Percentiles rank a stretch among this genome's conserved stretches.
Evolutionary conservation across 768 basidiomycete species (phyloP).

Genomic region (Suillus ampliporus): DNA sequence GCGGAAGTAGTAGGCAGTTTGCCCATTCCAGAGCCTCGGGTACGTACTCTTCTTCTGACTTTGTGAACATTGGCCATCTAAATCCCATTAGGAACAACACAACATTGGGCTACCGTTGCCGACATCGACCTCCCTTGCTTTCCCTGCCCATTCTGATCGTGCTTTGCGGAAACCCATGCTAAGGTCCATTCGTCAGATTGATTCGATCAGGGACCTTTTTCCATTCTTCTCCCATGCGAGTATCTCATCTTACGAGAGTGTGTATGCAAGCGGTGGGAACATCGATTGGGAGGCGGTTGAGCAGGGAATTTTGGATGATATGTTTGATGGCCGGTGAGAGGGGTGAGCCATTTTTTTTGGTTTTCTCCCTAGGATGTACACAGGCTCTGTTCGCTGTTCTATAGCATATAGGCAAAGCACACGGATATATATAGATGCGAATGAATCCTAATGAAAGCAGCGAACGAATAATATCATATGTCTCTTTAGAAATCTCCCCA

Average conservation of each 20-base stretch:
- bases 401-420: conserved; percentile 20
- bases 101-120: conserved; percentile 28
- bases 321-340: conserved; percentile 81
- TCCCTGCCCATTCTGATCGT: conserved; percentile 43
- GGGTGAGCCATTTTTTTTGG: neutral
- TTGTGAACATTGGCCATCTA: neutral
- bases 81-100: conserved; percentile 31
- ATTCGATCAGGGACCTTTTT: conserved; percentile 84
- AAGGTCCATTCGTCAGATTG: conserved; percentile 69
- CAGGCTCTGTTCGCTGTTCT: conserved; percentile 11
- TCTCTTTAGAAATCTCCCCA: conserved; percentile 82
- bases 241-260: conserved; percentile 86
- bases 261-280: conserved; percentile 81
- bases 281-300: conserved; percentile 94
- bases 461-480: conserved; percentile 17
- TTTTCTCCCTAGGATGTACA: conserved; percentile 17
- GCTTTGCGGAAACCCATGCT: conserved; percentile 79
- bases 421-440: conserved; percentile 37
- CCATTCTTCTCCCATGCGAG: conserved; percentile 92
- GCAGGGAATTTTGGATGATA: conserved; percentile 76
- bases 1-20: conserved; percentile 81
- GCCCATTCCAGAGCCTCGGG: conserved; percentile 49
- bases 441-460: conserved; percentile 19
- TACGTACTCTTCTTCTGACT: conserved; percentile 12
- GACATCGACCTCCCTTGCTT: conserved; percentile 23